A percentile compares a stretch with the other conserved stretches of the same genome.
These are phyloP conservation scores for Bacidia rubella DNA, from an alignment of 495 filamentous ascomycete genomes.

Conservation along the genomic window DNA sequence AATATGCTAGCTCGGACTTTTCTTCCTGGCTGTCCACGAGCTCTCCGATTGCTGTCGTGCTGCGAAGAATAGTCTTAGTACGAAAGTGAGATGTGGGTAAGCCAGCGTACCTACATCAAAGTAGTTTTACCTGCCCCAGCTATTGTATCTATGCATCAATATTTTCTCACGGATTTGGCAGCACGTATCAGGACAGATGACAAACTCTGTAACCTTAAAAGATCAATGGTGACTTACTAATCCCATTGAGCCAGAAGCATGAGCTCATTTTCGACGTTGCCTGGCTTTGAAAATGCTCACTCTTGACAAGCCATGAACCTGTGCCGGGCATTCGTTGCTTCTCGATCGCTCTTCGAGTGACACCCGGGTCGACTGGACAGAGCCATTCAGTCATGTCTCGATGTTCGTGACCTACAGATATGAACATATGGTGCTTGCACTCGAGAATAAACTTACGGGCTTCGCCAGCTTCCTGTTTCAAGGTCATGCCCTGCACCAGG, in stretches of 20 bases:
- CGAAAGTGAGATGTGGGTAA: too few species aligned
- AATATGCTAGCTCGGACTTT: conserved; percentile 5
- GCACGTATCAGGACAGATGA: too few species aligned
- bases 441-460: neutral
- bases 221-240: conserved; percentile 2
- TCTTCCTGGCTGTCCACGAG: neutral
- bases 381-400: conserved; percentile 3
- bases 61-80: too few species aligned
- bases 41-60: neutral
- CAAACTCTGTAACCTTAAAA: too few species aligned
- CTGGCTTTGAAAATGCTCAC: neutral
- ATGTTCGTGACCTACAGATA: neutral
- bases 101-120: neutral
- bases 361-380: conserved; percentile 3
- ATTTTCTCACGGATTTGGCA: too few species aligned
- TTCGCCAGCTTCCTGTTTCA: neutral
- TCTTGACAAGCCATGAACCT: conserved; percentile 5
- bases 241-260: conserved; percentile 1
- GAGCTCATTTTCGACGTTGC: neutral
- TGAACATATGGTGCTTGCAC: too few species aligned
- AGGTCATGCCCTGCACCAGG: conserved; percentile 2
- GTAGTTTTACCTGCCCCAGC: conserved; percentile 5
- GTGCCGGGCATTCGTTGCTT: conserved; percentile 4
- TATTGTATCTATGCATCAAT: too few species aligned
- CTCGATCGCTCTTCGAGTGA: neutral